These are phyloP conservation scores for Paxillus rubicundulus DNA, from an alignment of 768 basidiomycete species.

Conservation along the genomic window DNA sequence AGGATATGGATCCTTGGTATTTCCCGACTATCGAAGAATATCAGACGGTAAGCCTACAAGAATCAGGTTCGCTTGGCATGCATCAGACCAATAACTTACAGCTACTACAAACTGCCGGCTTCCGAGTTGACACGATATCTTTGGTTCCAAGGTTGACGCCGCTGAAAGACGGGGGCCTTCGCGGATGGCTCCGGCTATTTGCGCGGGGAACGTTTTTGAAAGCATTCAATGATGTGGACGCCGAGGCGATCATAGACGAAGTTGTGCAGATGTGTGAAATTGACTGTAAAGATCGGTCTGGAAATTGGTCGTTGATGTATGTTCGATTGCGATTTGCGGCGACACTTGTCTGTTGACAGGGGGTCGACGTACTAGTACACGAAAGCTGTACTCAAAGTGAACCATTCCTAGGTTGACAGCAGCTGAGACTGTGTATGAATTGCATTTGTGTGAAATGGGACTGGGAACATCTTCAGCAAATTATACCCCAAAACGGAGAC, in stretches of 20 bases:
- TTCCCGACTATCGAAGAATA: constrained; percentile 77
- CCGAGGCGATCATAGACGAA: constrained; percentile 57
- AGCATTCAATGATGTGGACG: constrained; percentile 50
- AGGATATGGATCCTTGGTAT: constrained; percentile 74
- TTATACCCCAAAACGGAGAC: too few species aligned
- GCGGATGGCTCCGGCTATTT: constrained; percentile 71
- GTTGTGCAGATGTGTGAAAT: constrained; percentile 54
- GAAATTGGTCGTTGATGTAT: constrained; percentile 73
- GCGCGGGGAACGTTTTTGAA: constrained; percentile 57
- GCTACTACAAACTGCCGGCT: constrained; percentile 58
- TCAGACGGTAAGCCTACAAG: constrained; percentile 39
- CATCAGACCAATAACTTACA: constrained; percentile 22
- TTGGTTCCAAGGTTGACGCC: constrained; percentile 56
- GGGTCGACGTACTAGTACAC: not conserved
- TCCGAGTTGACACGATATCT: constrained; percentile 51
- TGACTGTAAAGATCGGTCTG: constrained; percentile 56
- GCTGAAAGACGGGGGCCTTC: constrained; percentile 46
- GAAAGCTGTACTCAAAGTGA: not conserved
- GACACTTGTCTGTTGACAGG: constrained; percentile 31
- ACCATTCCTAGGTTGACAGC: not conserved
- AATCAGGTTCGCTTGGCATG: not conserved
- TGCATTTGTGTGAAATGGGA: not conserved
- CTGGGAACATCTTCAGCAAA: too few species aligned
- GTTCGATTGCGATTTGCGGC: constrained; percentile 66
- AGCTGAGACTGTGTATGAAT: not conserved